A percentile compares a stretch with the other conserved stretches of the same genome.
Conservation (phyloP, 169 alveolate genomes). For the Eimeria maxima region DNA sequence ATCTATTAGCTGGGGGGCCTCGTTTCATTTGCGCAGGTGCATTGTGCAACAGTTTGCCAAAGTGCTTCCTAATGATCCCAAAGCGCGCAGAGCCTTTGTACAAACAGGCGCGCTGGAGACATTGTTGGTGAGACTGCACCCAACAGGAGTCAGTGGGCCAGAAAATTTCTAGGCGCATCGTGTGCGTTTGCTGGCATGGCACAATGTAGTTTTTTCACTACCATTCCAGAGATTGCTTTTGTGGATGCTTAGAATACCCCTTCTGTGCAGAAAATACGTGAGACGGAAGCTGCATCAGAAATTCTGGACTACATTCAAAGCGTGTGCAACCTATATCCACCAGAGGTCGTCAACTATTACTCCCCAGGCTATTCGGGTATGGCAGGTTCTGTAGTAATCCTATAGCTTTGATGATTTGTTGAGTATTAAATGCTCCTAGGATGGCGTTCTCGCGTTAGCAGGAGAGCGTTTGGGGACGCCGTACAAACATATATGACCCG, state of each 20-base stretch:
- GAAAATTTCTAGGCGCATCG: background rate
- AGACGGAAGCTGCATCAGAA: constrained; percentile 94
- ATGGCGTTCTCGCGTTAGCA: background rate
- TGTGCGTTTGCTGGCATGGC: no score
- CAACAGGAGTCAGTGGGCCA: background rate
- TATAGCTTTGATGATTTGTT: no score
- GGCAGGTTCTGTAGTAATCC: background rate
- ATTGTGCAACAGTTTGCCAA: constrained; percentile 96
- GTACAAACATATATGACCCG: background rate
- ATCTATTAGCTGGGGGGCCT: background rate
- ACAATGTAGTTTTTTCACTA: background rate
- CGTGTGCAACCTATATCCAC: constrained; percentile 95
- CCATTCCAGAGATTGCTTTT: background rate
- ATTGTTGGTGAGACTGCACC: constrained; percentile 85
- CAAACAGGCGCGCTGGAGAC: constrained; percentile 96
- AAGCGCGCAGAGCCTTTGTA: constrained; percentile 95
- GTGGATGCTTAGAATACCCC: background rate
- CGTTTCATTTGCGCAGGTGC: constrained; percentile 79
- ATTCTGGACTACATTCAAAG: constrained; percentile 94
- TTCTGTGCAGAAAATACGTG: constrained; percentile 86
- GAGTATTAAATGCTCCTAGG: no score
- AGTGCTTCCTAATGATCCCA: constrained; percentile 94
- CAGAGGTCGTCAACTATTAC: constrained; percentile 96
- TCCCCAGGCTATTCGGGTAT: constrained; percentile 95
- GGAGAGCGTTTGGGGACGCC: background rate